Percentiles rank a stretch among this genome's conserved stretches.
Conservation (phyloP, 1,284 basidiomycete genomes). For the Malassezia sp. region DNA sequence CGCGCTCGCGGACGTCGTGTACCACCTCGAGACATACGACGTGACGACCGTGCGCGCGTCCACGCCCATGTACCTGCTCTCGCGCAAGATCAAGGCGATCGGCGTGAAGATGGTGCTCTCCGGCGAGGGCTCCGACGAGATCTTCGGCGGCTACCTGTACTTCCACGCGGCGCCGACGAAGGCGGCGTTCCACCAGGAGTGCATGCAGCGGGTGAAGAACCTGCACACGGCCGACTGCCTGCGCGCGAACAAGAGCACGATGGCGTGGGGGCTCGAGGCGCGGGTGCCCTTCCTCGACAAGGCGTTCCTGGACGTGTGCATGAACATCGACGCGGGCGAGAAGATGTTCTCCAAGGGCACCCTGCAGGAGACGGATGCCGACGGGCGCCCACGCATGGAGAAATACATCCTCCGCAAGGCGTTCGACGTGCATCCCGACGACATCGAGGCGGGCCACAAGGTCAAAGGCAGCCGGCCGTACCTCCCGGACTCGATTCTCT, state of each 20-base stretch:
- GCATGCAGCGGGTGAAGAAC: conserved; percentile 89
- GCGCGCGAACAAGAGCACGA: conserved; percentile 98
- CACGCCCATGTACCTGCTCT: conserved; percentile 93
- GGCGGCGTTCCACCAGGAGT: conserved; percentile 87
- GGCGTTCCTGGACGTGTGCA: conserved; percentile 80
- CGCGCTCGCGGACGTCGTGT: conserved; percentile 92
- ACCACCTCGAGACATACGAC: conserved; percentile 97
- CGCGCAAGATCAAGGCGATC: conserved; percentile 98
- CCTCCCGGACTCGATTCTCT: conserved; percentile 84
- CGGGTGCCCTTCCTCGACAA: conserved; percentile 99
- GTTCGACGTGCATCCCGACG: conserved; percentile 70
- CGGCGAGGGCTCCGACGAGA: conserved; percentile 95
- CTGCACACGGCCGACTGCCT: conserved; percentile 95
- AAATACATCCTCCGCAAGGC: conserved; percentile 93
- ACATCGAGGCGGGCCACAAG: conserved; percentile 54
- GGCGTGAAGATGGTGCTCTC: conserved; percentile 99
- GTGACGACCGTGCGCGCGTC: conserved; percentile 96
- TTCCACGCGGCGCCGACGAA: conserved; percentile 95
- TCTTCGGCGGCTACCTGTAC: conserved; percentile 97
- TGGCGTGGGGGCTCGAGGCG: conserved; percentile 99
- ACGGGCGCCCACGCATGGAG: conserved; percentile 45
- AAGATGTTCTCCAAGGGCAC: conserved; percentile 84
- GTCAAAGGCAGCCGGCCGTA: conserved; percentile 54
- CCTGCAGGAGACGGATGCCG: conserved; percentile 59
- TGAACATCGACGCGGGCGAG: conserved; percentile 76